Conservation (phyloP, 306 rosid genomes). For the Dicorynia guianensis region DNA sequence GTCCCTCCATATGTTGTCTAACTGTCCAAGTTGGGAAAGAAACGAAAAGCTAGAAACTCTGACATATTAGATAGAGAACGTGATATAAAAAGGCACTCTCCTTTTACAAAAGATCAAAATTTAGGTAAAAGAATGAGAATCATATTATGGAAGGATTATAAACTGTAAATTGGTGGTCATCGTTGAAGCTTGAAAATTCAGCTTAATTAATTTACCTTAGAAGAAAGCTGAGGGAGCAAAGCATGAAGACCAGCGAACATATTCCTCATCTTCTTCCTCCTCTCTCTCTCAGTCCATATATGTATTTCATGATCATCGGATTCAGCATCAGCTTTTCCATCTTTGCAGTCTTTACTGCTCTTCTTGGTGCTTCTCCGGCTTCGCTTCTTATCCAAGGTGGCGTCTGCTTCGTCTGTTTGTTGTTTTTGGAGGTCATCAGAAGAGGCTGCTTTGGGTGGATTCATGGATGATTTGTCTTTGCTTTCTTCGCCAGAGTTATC, state of each 20-base stretch:
- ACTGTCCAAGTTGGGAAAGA: neutral
- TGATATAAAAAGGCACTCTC: neutral
- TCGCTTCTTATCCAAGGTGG: neutral
- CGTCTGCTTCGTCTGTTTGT: neutral
- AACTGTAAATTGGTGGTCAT: neutral
- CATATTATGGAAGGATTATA: neutral
- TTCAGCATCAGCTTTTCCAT: conserved; percentile 24
- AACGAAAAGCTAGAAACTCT: neutral
- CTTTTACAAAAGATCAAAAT: neutral
- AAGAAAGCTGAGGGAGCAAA: conserved; percentile 79
- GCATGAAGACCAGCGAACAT: conserved; percentile 79
- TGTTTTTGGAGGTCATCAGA: neutral
- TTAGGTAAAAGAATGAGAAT: neutral
- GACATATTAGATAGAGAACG: neutral
- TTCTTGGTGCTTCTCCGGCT: conserved; percentile 6
- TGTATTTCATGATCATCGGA: conserved; percentile 63
- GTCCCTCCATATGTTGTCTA: neutral
- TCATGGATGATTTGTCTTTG: conserved; percentile 18
- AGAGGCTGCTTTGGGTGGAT: neutral
- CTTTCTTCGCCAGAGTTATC: conserved; percentile 26
- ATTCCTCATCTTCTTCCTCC: conserved; percentile 87
- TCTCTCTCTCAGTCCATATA: conserved; percentile 80
- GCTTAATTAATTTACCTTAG: conserved; percentile 58
- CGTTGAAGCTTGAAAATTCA: conserved; percentile 3
- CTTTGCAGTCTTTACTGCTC: neutral